These are phyloP conservation scores for Saposhnikovia divaricata DNA, from an alignment of 129 eudicot genomes.

Conservation along the genomic window DNA sequence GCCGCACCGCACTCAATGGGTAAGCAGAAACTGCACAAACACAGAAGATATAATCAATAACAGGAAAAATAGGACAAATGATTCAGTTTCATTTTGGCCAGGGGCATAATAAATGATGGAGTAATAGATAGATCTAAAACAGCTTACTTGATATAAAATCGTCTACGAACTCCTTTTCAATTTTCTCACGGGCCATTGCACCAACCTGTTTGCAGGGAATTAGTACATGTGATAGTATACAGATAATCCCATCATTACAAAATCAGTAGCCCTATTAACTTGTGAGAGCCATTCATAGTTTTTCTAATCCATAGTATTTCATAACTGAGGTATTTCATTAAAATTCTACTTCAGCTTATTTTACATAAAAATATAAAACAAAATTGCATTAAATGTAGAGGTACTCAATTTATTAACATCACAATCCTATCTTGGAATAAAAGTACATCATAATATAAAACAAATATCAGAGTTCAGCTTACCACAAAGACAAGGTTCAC, in stretches of 20 bases:
- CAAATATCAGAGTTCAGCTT: neutral
- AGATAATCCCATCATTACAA: neutral
- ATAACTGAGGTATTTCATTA: neutral
- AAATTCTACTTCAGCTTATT: neutral
- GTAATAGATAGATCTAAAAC: neutral
- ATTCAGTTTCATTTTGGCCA: neutral
- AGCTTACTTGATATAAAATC: conserved; percentile 83
- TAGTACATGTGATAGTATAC: neutral
- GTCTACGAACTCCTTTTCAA: conserved; percentile 64
- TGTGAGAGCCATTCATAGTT: neutral
- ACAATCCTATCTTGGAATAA: neutral
- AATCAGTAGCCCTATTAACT: neutral
- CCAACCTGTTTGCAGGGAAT: conserved; percentile 55
- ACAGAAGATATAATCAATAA: neutral
- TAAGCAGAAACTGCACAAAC: conserved; percentile 75
- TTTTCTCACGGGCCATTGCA: conserved; percentile 97
- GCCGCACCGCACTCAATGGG: conserved; percentile 93
- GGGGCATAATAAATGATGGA: neutral
- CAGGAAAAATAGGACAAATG: neutral
- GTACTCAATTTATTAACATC: neutral
- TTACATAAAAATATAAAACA: neutral
- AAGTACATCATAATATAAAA: neutral
- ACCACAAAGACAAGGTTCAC: no score
- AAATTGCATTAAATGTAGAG: neutral
- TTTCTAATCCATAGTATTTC: neutral